Evolutionary conservation across 2,329 filamentous ascomycete species (phyloP), one percentile per base, ranked within the genome.

Genomic region (Alternaria hordeiaustralica): DNA sequence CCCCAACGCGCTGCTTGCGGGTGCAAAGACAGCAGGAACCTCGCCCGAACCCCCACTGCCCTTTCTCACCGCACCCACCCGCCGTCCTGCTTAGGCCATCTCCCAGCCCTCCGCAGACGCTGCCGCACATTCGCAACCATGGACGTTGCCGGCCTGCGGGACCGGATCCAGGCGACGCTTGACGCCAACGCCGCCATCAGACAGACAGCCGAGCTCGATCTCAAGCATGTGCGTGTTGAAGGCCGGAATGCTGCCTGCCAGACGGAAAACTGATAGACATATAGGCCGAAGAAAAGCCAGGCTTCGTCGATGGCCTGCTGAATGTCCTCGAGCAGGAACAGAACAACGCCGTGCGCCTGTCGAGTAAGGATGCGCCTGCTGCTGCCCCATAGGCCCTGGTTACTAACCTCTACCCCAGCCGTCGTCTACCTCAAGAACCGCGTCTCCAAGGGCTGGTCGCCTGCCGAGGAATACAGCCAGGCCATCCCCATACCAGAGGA

Each of bases 391-490:
- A 18, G 49, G 20, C 30, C 61, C 43, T 33, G 7, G 59, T 36
- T 67, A 71, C 78, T 79, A 55, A 77, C 67, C 30, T 61, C 61
- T 56, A 64, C 51, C 66, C 63, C 81, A 97, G 95, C 94, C 77
- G 94, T 95, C 78, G 93, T 99, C 74, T 99, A 98, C 83, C 89
- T 98, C 80, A 99, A 99, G 85, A 98, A 99, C 84, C 92, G 94
- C 79, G 92, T 98, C 80, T 95, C 92, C 80, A 92, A 94, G 78
- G 94, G 93, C 75, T 99, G 96, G 96, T 87, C 90, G 60, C 89
- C 88, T 67, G 86, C 87, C 76, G 92, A 96, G 70, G 91, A 95
- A 70, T 89, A 87, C 77, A 87, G 90, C 67, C 87, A 88, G 75
- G 89, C 91, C 73, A 89, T 88, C 73, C 84, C 90, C 72, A 96